A percentile compares a stretch with the other conserved stretches of the same genome.
Conservation (phyloP, 768 basidiomycete species). For the Coprinellus aureogranulatus region DNA sequence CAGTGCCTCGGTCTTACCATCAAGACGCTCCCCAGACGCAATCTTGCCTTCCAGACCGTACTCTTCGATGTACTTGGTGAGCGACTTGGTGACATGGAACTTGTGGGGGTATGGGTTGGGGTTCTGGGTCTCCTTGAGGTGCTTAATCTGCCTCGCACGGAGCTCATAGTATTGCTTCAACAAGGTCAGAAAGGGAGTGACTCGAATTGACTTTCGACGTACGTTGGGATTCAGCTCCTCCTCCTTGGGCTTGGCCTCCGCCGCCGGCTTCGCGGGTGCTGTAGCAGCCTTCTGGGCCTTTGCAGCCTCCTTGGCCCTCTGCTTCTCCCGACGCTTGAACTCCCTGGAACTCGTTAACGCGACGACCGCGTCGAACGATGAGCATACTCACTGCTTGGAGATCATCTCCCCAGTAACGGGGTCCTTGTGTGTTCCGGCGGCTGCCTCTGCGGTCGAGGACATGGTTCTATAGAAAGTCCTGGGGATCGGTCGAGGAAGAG, state of each 20-base stretch:
- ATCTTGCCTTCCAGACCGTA: slow-evolving; percentile 78
- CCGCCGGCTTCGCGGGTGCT: slow-evolving; percentile 37
- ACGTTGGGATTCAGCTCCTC: slow-evolving; percentile 91
- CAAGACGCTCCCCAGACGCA: slow-evolving; percentile 61
- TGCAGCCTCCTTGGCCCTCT: slow-evolving; percentile 76
- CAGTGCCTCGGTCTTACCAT: slow-evolving; percentile 56
- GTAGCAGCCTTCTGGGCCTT: slow-evolving; percentile 57
- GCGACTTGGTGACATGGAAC: slow-evolving; percentile 82
- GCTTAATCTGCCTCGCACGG: slow-evolving; percentile 83
- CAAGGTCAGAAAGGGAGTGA: slow-evolving; percentile 1
- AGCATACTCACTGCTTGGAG: slow-evolving; percentile 79
- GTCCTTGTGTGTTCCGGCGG: slow-evolving; percentile 53
- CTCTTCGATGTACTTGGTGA: slow-evolving; percentile 67
- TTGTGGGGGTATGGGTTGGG: slow-evolving; percentile 99
- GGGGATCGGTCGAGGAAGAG: slow-evolving; percentile 7
- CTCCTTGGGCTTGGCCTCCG: slow-evolving; percentile 54
- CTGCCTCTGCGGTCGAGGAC: slow-evolving; percentile 42
- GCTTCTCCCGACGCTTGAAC: slow-evolving; percentile 90
- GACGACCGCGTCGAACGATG: background rate
- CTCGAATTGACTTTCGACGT: slow-evolving; percentile 30
- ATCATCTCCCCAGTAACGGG: slow-evolving; percentile 94
- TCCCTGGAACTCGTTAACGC: slow-evolving; percentile 57
- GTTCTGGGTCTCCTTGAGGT: slow-evolving; percentile 76
- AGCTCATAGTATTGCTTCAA: slow-evolving; percentile 94
- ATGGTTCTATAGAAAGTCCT: slow-evolving; percentile 28